phyloP scores from a whole-genome alignment of 495 filamentous ascomycete genomes.

The Chlorociboria aeruginascens region DNA sequence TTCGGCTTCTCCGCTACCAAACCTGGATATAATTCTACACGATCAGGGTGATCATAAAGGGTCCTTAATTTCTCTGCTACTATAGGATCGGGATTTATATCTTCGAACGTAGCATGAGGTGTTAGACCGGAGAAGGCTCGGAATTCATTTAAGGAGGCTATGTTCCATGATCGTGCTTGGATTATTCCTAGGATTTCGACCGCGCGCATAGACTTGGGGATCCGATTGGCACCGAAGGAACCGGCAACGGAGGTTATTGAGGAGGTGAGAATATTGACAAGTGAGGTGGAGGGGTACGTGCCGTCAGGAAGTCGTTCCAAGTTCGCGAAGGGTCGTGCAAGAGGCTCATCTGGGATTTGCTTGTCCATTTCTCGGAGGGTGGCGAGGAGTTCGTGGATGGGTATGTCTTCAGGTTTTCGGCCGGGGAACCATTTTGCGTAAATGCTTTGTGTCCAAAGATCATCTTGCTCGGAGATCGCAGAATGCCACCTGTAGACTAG shows the following conservation, averaged over 20 bases:
- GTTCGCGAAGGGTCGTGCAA: slow-evolving; percentile 49
- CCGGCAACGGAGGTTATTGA: slow-evolving; percentile 54
- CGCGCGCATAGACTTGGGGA: slow-evolving; percentile 58
- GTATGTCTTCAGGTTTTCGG: slow-evolving; percentile 40
- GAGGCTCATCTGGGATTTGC: slow-evolving; percentile 47
- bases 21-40: slow-evolving; percentile 74
- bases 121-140: slow-evolving; percentile 66
- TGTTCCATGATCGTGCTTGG: slow-evolving; percentile 71
- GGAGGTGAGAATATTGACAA: slow-evolving; percentile 54
- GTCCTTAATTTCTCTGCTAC: slow-evolving; percentile 58
- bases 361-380: slow-evolving; percentile 50
- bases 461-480: slow-evolving; percentile 59
- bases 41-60: slow-evolving; percentile 70
- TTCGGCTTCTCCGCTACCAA: slow-evolving; percentile 76
- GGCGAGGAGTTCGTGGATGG: slow-evolving; percentile 41
- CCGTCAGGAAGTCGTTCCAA: slow-evolving; percentile 49
- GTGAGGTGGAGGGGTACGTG: slow-evolving; percentile 50
- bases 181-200: slow-evolving; percentile 81
- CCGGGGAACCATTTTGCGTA: slow-evolving; percentile 50
- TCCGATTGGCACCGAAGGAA: slow-evolving; percentile 58
- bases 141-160: slow-evolving; percentile 81
- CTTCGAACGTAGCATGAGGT: slow-evolving; percentile 66
- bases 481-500: slow-evolving; percentile 67
- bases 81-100: slow-evolving; percentile 71
- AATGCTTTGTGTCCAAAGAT: slow-evolving; percentile 59